Evolutionary conservation across 345 rosid species (phyloP), one percentile per base, ranked within the genome.

Genomic region (Eucalyptus cloeziana): DNA sequence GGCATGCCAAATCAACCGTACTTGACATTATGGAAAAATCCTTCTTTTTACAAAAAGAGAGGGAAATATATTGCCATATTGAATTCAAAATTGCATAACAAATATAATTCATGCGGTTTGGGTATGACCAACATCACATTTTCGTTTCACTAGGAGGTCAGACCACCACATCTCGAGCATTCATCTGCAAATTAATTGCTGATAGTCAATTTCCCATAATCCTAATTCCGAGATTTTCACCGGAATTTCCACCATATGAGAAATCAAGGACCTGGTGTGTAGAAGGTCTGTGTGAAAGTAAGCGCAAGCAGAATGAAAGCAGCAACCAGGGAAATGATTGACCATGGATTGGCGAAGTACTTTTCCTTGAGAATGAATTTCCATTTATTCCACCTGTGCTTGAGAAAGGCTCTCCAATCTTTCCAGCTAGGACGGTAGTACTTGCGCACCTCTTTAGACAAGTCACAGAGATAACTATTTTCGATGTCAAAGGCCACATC

Each of bases 261-360:
- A 52, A 37, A 37, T 86, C 43, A 86, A 86, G 56, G 11, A 33
- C 43, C 40, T 13, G 86, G 96, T 62, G 86, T 90, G 90, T 89
- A 96, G 89, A 95, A 95, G 86, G 96, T 93, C 93, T 95, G 99
- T 47, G 95, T 89, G 3, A 94, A 92, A 37, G 99, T 97, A 88
- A 97, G 98, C 51, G 93, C 47, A 62, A 97, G 86, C 89, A 96
- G 86, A 43, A 94, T 93, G 62, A 92, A 91, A 17, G 96, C 96
- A 49, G 97, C 98, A 89, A 88, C 56, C 2, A 97, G 62, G 71
- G 98, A 97, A 87, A 97, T 89, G 90, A 93, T 91, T 8, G 99
- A 96, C 99, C 99, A 96, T 3, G 97, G 98, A 89, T 91, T 96
- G 90, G 91, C 91, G 90, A 96, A 95, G 90, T 95, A 96, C 87